Evolutionary conservation across 2,329 filamentous ascomycete species (phyloP).

Genomic region (Aureobasidium subglaciale): DNA sequence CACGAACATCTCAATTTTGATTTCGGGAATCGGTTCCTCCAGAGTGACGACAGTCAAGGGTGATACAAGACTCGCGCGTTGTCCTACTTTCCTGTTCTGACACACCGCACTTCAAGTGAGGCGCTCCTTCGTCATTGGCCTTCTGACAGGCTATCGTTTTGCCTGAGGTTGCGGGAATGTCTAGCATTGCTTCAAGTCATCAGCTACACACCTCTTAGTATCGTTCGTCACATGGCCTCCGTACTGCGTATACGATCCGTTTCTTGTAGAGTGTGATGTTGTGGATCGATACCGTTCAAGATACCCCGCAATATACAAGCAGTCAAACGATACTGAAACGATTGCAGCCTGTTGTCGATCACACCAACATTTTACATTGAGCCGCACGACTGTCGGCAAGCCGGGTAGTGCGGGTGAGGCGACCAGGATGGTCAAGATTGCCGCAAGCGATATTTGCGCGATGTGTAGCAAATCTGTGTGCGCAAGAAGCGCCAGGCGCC

Average conservation of each 20-base stretch:
- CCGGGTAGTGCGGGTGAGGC: neutral
- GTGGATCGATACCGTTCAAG: neutral
- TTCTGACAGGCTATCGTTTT: neutral
- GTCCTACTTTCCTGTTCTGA: neutral
- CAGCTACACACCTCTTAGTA: neutral
- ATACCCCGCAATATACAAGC: neutral
- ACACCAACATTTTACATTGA: neutral
- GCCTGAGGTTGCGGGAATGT: neutral
- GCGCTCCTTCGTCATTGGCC: neutral
- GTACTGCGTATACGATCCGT: neutral
- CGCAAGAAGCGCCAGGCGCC: constrained; percentile 6
- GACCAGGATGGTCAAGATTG: constrained; percentile 5
- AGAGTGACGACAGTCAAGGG: neutral
- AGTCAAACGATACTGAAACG: constrained; percentile 9
- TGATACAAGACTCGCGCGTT: neutral
- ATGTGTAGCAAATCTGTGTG: neutral
- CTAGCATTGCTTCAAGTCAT: neutral
- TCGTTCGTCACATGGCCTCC: too few relatives aligned
- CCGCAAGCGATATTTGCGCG: constrained; percentile 1
- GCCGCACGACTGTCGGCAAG: constrained; percentile 1
- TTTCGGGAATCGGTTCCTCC: neutral
- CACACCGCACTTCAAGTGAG: neutral
- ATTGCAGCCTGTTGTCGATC: constrained; percentile 7
- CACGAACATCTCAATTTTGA: neutral
- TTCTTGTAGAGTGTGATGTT: neutral